These are phyloP conservation scores for Hymenoscyphus infarciens DNA, from an alignment of 2,329 filamentous ascomycete species.

Conservation along the genomic window DNA sequence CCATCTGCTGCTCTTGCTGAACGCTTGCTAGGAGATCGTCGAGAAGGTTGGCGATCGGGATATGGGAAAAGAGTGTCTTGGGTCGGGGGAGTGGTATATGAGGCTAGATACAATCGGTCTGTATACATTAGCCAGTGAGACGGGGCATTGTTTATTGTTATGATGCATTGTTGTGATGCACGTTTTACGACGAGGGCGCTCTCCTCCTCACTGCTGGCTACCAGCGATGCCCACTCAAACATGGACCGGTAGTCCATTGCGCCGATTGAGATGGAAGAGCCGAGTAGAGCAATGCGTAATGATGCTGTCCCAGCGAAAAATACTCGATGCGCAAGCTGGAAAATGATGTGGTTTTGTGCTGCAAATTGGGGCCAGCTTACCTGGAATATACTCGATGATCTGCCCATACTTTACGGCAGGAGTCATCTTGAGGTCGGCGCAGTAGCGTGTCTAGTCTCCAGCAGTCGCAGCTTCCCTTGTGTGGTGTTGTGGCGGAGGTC, in stretches of 20 bases:
- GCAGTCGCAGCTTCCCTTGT: conserved; percentile 21
- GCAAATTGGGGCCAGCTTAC: conserved; percentile 48
- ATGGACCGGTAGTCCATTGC: conserved; percentile 22
- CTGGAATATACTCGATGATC: conserved; percentile 94
- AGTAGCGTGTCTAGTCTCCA: conserved; percentile 4
- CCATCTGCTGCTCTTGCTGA: conserved; percentile 63
- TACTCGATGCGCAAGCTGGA: not conserved
- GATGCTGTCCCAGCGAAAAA: conserved; percentile 18
- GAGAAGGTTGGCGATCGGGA: conserved; percentile 50
- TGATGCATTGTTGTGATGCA: conserved; percentile 8
- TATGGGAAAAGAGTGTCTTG: conserved; percentile 85
- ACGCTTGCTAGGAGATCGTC: conserved; percentile 70
- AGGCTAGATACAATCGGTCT: conserved; percentile 95
- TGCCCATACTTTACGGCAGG: conserved; percentile 63
- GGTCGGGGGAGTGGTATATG: conserved; percentile 79
- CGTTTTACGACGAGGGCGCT: conserved; percentile 12
- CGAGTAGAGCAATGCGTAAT: conserved; percentile 24
- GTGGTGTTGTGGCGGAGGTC: conserved; percentile 13
- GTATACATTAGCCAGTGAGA: conserved; percentile 40
- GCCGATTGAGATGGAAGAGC: not conserved
- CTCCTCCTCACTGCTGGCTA: conserved; percentile 17
- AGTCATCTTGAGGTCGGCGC: conserved; percentile 38
- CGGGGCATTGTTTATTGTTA: conserved; percentile 14
- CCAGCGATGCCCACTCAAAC: conserved; percentile 28
- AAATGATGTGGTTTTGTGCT: conserved; percentile 12